Evolutionary conservation across 2,329 filamentous ascomycete species (phyloP).

Genomic region (Ophiostoma triangulosporum): DNA sequence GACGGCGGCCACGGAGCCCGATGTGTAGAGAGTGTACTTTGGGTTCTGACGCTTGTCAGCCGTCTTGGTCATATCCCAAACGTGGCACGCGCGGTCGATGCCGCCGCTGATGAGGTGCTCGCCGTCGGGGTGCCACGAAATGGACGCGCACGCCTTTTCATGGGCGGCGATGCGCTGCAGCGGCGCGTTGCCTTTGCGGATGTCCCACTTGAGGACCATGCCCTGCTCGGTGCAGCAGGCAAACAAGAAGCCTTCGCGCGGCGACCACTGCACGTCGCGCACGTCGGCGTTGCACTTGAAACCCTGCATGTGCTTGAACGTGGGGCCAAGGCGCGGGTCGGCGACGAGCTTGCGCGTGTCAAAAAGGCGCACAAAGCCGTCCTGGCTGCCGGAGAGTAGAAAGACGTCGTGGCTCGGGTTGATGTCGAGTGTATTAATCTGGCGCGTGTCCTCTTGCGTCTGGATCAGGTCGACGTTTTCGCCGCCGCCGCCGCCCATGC

Average conservation of each 20-base stretch:
- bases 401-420: conserved; percentile 45
- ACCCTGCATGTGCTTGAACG: conserved; percentile 33
- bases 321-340: conserved; percentile 34
- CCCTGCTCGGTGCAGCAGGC: conserved; percentile 52
- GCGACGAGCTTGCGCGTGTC: conserved; percentile 35
- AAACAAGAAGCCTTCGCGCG: conserved; percentile 46
- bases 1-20: conserved; percentile 44
- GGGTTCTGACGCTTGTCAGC: conserved; percentile 52
- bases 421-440: conserved; percentile 50
- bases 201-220: conserved; percentile 50
- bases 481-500: conserved; percentile 24
- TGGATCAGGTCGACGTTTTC: conserved; percentile 38
- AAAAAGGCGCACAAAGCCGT: conserved; percentile 48
- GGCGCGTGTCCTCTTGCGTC: conserved; percentile 46
- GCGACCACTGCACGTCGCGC: conserved; percentile 52
- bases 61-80: conserved; percentile 49
- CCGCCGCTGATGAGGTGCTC: conserved; percentile 52
- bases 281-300: conserved; percentile 47
- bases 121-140: conserved; percentile 56
- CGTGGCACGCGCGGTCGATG: conserved; percentile 45
- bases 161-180: conserved; percentile 48
- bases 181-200: conserved; percentile 39
- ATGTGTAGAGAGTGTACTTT: conserved; percentile 46
- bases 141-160: conserved; percentile 43
- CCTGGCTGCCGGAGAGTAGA: conserved; percentile 49